Evolutionary conservation across 1,284 basidiomycete genomes (phyloP).

Genomic region (Apiotrichum siamense): DNA sequence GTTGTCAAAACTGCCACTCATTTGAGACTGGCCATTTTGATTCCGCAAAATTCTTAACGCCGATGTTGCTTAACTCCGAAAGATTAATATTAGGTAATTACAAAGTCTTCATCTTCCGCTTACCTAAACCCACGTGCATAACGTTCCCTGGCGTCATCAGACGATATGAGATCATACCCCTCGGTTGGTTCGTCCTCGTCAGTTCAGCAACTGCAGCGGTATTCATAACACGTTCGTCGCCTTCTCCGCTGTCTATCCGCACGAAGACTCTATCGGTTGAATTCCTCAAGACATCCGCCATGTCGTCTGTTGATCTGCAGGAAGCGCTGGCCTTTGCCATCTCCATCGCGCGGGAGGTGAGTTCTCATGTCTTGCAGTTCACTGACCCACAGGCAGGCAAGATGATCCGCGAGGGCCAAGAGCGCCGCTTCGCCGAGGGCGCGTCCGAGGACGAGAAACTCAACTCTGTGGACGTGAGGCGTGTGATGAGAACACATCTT

Average conservation of each 20-base stretch:
- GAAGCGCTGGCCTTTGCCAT: constrained; percentile 67
- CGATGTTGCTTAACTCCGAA: not conserved
- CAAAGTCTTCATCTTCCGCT: too few species aligned
- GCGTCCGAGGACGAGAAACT: constrained; percentile 72
- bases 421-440: constrained; percentile 47
- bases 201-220: too few species aligned
- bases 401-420: constrained; percentile 49
- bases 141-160: not conserved
- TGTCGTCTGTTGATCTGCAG: constrained; percentile 53
- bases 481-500: too few species aligned
- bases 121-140: too few species aligned
- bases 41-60: not conserved
- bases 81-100: too few species aligned
- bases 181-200: too few species aligned
- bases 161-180: not conserved
- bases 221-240: too few species aligned
- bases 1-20: too few species aligned
- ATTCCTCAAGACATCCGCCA: constrained; percentile 5
- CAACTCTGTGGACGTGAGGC: constrained; percentile 68
- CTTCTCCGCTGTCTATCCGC: too few species aligned
- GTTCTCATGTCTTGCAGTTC: not conserved
- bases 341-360: constrained; percentile 56
- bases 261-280: too few species aligned
- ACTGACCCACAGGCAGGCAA: constrained; percentile 44
- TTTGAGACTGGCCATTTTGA: too few species aligned